Conservation (phyloP, 1,139 yeast species). For the Suhomyces ambrosiae region DNA sequence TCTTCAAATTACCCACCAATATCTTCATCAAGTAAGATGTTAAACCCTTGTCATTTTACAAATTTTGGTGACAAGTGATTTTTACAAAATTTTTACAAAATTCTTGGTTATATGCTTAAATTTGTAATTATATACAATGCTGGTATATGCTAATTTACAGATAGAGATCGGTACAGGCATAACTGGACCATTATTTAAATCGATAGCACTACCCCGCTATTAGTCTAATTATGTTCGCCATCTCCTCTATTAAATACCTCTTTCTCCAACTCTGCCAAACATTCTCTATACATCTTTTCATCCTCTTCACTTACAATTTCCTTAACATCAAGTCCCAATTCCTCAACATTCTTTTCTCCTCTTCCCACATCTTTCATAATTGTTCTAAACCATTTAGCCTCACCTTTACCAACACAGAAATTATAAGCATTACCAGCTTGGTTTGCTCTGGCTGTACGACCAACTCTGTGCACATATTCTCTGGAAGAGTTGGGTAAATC, state of each 20-base stretch:
- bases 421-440: constrained; percentile 73
- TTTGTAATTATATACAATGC: no score
- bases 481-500: constrained; percentile 87
- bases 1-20: no score
- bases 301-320: constrained; percentile 28
- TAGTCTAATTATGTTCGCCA: background rate
- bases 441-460: constrained; percentile 95
- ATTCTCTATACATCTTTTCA: constrained; percentile 27
- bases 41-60: no score
- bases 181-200: no score
- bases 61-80: no score
- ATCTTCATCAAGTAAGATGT: no score
- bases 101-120: no score
- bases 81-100: no score
- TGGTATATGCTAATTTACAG: no score
- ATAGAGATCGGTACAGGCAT: no score
- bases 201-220: background rate
- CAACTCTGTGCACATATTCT: constrained; percentile 94
- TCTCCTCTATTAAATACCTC: constrained; percentile 19
- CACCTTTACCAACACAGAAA: constrained; percentile 74
- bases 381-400: constrained; percentile 62
- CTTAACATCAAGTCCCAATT: constrained; percentile 24
- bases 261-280: constrained; percentile 29
- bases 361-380: constrained; percentile 49
- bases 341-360: constrained; percentile 25